Conservation (phyloP, 192 early-diverging fungal species). For the Backusella morwellensis region DNA sequence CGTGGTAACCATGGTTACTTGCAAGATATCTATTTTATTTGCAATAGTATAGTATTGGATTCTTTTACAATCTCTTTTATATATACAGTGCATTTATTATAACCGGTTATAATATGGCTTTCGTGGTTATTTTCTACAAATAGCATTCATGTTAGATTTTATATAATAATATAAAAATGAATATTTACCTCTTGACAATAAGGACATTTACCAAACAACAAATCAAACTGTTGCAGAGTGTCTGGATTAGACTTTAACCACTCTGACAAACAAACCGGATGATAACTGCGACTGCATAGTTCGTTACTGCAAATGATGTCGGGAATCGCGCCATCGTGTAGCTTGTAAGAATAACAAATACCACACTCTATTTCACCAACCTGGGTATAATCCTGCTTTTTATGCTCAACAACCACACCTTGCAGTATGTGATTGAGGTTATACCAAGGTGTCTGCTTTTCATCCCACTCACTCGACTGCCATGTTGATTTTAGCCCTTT, state of each 20-base stretch:
- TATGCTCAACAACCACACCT: neutral
- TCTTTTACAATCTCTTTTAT: no score
- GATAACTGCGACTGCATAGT: constrained; percentile 14
- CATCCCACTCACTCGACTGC: constrained; percentile 1
- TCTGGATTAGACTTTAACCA: constrained; percentile 22
- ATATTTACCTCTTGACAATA: constrained; percentile 25
- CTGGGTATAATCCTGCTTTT: neutral
- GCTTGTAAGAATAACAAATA: constrained; percentile 29
- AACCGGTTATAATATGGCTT: constrained; percentile 1
- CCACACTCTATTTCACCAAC: constrained; percentile 23
- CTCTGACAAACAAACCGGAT: constrained; percentile 22
- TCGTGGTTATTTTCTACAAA: constrained; percentile 14
- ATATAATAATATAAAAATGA: neutral
- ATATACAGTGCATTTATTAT: no score
- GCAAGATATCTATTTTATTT: no score
- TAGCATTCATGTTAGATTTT: neutral
- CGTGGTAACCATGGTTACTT: no score
- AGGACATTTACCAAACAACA: constrained; percentile 29
- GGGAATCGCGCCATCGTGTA: constrained; percentile 6
- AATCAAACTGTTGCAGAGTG: constrained; percentile 19
- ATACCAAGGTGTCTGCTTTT: neutral
- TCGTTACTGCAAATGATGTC: constrained; percentile 14
- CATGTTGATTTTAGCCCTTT: neutral
- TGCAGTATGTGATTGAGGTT: neutral
- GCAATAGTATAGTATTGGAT: no score